Percentiles rank a stretch among this genome's conserved stretches.
phyloP scores from a whole-genome alignment of 352 stramenopile genomes.

The Phytophthora europaea region DNA sequence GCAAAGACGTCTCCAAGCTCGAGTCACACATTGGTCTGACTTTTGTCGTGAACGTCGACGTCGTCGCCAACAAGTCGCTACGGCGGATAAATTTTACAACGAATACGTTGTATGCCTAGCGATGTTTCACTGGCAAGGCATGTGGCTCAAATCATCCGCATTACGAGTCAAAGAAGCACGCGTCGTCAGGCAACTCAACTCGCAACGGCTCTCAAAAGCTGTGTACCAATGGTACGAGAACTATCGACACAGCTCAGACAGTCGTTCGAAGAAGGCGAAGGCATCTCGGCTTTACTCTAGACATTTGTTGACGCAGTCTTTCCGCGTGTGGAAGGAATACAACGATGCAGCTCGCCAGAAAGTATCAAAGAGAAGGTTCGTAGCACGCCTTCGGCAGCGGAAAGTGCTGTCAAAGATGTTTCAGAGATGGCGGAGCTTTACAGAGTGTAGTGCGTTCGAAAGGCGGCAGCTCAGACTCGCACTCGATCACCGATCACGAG shows the following conservation, averaged over 20 bases:
- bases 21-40: conserved; percentile 19
- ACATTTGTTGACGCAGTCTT: conserved; percentile 1
- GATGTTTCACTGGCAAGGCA: conserved; percentile 46
- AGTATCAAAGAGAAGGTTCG: conserved; percentile 13
- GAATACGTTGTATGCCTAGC: conserved; percentile 38
- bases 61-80: conserved; percentile 13
- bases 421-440: conserved; percentile 18
- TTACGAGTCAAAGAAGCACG: conserved; percentile 15
- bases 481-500: conserved; percentile 1
- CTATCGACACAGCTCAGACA: conserved; percentile 2
- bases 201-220: conserved; percentile 20
- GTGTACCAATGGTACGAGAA: conserved; percentile 19
- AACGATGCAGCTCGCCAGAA: conserved; percentile 13
- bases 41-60: conserved; percentile 10
- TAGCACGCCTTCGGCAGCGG: conserved; percentile 10
- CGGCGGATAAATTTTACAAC: conserved; percentile 36
- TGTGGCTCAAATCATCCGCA: conserved; percentile 21
- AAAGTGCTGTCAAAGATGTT: conserved; percentile 24
- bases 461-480: conserved; percentile 3
- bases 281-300: conserved; percentile 2
- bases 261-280: conserved; percentile 7
- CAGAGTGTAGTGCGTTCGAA: not conserved
- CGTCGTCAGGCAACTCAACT: conserved; percentile 1
- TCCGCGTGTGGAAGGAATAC: conserved; percentile 22
- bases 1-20: conserved; percentile 15